These are phyloP conservation scores for Funneliformis caledonium DNA, from an alignment of 371 early-diverging fungal genomes.

Conservation along the genomic window DNA sequence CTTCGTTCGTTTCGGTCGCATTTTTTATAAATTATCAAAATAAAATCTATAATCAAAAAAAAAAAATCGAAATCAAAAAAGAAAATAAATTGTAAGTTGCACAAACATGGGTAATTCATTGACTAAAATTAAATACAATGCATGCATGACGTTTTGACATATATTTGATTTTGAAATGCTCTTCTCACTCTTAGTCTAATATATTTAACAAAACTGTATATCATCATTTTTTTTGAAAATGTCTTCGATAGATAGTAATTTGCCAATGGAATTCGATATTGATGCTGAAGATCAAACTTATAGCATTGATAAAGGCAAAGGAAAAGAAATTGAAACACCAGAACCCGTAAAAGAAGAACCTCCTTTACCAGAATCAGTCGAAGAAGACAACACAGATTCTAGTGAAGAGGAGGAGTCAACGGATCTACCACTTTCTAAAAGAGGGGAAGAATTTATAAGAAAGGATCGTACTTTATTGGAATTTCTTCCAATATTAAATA, in stretches of 20 bases:
- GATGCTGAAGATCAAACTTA: background rate
- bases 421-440: constrained; percentile 20
- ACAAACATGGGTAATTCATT: too few species aligned
- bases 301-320: constrained; percentile 13
- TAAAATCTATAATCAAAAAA: background rate
- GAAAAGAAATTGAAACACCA: constrained; percentile 19
- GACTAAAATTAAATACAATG: too few species aligned
- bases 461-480: constrained; percentile 83
- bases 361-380: background rate
- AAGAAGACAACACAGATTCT: background rate
- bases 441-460: constrained; percentile 53
- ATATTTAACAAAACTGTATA: background rate
- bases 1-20: constrained; percentile 82
- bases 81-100: too few species aligned
- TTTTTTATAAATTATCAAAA: constrained; percentile 45
- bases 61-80: background rate
- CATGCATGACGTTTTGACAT: too few species aligned
- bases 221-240: background rate
- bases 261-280: background rate
- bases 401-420: background rate
- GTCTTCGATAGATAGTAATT: background rate
- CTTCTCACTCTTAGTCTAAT: background rate
- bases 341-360: background rate
- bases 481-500: constrained; percentile 86
- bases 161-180: too few species aligned